Conservation (phyloP, 495 filamentous ascomycete species). For the Tuber brumale region DNA sequence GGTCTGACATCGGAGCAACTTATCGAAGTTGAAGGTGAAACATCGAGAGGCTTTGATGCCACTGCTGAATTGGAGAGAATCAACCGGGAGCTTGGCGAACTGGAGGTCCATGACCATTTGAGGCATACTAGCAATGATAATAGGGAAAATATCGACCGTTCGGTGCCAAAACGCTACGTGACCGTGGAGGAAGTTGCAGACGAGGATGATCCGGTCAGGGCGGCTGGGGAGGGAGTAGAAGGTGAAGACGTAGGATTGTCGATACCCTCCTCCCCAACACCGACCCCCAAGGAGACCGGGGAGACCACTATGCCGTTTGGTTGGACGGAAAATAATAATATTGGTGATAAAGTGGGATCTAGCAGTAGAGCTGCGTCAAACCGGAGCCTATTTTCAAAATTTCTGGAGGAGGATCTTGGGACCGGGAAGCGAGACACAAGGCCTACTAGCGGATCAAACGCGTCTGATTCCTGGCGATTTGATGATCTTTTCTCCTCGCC, state of each 20-base stretch:
- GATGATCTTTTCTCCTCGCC: conserved; percentile 36
- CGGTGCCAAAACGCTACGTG: conserved; percentile 20
- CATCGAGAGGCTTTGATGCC: conserved; percentile 18
- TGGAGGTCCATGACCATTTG: conserved; percentile 27
- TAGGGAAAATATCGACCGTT: conserved; percentile 34
- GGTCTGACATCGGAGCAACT: conserved; percentile 27
- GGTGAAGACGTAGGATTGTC: conserved; percentile 27
- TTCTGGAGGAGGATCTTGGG: conserved; percentile 18
- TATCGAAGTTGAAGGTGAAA: conserved; percentile 27
- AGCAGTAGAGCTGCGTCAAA: conserved; percentile 2
- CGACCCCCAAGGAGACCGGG: conserved; percentile 14
- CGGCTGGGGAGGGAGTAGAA: not conserved
- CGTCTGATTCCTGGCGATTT: conserved; percentile 36
- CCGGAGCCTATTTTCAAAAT: conserved; percentile 3
- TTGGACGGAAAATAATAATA: not conserved
- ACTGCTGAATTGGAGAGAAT: conserved; percentile 32
- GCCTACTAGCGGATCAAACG: conserved; percentile 21
- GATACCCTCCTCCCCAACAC: conserved; percentile 21
- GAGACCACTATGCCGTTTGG: conserved; percentile 9
- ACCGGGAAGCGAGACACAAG: conserved; percentile 16
- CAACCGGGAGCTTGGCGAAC: conserved; percentile 32
- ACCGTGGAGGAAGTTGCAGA: conserved; percentile 37
- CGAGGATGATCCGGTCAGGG: conserved; percentile 18
- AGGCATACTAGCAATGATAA: conserved; percentile 22
- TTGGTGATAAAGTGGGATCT: not conserved